Conservation (phyloP, 2,329 filamentous ascomycete species). For the Thielaviopsis ethacetica region DNA sequence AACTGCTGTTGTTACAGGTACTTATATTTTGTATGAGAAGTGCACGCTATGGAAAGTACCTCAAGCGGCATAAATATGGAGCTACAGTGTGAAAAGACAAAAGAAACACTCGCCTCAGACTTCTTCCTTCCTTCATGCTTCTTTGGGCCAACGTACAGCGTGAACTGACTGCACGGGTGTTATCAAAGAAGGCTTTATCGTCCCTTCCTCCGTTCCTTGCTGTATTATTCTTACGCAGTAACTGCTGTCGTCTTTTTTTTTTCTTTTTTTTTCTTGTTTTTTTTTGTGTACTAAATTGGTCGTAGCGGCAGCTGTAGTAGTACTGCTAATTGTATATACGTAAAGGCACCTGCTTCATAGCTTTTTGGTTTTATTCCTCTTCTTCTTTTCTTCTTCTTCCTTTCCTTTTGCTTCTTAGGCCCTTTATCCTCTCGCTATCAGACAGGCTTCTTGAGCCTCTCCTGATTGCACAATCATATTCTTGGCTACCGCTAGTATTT, state of each 20-base stretch:
- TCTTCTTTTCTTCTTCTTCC: background rate
- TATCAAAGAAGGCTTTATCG: no score
- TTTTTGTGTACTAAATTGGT: background rate
- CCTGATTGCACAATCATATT: background rate
- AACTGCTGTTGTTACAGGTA: background rate
- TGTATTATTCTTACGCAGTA: no score
- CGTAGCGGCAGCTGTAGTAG: no score
- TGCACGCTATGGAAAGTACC: background rate
- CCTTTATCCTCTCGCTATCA: conserved; percentile 1
- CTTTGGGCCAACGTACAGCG: background rate
- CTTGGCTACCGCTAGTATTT: background rate
- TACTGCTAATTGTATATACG: background rate
- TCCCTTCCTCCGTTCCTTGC: no score
- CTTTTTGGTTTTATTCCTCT: background rate
- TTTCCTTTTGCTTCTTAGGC: background rate
- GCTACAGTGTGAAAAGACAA: background rate
- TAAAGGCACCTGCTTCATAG: background rate
- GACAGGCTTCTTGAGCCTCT: conserved; percentile 1
- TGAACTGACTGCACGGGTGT: background rate
- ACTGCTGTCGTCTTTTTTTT: no score
- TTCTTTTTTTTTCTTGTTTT: background rate
- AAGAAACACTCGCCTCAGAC: background rate
- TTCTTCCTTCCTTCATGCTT: background rate
- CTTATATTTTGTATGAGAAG: background rate
- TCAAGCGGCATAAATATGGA: background rate